These are phyloP conservation scores for Massarina eburnea DNA, from an alignment of 2,329 filamentous ascomycete species.

Conservation along the genomic window DNA sequence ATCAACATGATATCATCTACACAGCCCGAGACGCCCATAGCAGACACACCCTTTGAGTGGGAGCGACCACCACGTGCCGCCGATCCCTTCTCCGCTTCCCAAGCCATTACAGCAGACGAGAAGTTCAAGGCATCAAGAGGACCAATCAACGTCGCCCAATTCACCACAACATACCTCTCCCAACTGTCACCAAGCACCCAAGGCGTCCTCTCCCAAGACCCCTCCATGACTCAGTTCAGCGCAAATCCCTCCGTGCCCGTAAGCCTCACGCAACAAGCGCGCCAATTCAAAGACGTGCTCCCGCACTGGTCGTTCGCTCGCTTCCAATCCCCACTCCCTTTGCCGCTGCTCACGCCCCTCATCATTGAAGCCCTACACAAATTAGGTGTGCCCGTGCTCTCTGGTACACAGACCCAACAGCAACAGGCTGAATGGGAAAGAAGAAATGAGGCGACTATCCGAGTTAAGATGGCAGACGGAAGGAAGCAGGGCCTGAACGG, in stretches of 20 bases:
- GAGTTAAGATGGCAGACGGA: slow-evolving; percentile 73
- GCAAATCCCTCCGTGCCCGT: slow-evolving; percentile 75
- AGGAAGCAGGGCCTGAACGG: slow-evolving; percentile 73
- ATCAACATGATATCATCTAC: slow-evolving; percentile 69
- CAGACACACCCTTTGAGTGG: slow-evolving; percentile 82
- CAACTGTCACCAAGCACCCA: slow-evolving; percentile 41
- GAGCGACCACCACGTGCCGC: slow-evolving; percentile 65
- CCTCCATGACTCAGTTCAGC: slow-evolving; percentile 81
- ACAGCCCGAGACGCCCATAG: slow-evolving; percentile 77
- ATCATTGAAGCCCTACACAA: slow-evolving; percentile 80
- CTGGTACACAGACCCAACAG: slow-evolving; percentile 26
- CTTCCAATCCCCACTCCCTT: slow-evolving; percentile 83
- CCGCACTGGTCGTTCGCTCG: slow-evolving; percentile 84
- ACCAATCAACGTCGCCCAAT: neutral
- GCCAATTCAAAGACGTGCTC: slow-evolving; percentile 86
- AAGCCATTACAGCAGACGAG: slow-evolving; percentile 20
- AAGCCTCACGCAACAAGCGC: slow-evolving; percentile 84
- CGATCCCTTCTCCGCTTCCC: slow-evolving; percentile 37
- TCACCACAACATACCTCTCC: slow-evolving; percentile 24
- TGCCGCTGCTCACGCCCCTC: slow-evolving; percentile 75
- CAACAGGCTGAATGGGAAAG: slow-evolving; percentile 35
- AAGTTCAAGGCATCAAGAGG: neutral
- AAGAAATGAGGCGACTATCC: slow-evolving; percentile 63
- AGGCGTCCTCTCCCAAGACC: slow-evolving; percentile 78
- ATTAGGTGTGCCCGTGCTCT: slow-evolving; percentile 74